These are phyloP conservation scores for Venturia nashicola DNA, from an alignment of 2,329 filamentous ascomycete species.

Conservation along the genomic window DNA sequence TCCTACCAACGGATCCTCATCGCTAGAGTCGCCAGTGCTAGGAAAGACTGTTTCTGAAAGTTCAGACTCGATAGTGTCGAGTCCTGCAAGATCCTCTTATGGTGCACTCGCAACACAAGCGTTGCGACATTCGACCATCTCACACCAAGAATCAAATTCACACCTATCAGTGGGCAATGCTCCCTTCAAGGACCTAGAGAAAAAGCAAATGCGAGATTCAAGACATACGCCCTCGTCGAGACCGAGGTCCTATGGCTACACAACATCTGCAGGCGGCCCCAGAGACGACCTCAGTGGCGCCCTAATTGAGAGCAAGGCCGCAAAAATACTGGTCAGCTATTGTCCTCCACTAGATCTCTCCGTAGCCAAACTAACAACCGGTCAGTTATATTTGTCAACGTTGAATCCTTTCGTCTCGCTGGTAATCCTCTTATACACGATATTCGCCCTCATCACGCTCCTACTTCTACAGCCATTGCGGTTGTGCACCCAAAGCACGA, in stretches of 20 bases:
- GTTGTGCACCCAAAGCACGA: constrained; percentile 36
- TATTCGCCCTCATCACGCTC: constrained; percentile 30
- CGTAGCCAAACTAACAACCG: not conserved
- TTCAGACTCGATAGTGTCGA: not conserved
- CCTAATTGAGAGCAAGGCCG: not conserved
- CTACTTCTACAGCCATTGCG: constrained; percentile 41
- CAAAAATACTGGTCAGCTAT: not conserved
- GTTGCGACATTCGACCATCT: not conserved
- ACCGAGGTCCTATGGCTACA: not conserved
- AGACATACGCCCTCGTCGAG: not conserved
- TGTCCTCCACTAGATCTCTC: not conserved
- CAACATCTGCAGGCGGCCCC: not conserved
- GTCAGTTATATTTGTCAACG: constrained; percentile 29
- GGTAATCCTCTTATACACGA: constrained; percentile 41
- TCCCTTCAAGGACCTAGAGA: not conserved
- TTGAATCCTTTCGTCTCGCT: constrained; percentile 44
- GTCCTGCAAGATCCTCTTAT: constrained; percentile 1
- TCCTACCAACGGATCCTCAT: not conserved
- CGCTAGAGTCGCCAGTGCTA: not conserved
- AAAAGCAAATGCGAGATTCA: not conserved
- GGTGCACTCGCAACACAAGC: not conserved
- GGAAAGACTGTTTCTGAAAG: not conserved
- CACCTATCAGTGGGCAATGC: not conserved
- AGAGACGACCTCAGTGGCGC: not conserved
- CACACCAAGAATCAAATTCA: not conserved